Evolutionary conservation across 139 green algal species (phyloP), one percentile per base, ranked within the genome.

Genomic region (Ulvella scutata): DNA sequence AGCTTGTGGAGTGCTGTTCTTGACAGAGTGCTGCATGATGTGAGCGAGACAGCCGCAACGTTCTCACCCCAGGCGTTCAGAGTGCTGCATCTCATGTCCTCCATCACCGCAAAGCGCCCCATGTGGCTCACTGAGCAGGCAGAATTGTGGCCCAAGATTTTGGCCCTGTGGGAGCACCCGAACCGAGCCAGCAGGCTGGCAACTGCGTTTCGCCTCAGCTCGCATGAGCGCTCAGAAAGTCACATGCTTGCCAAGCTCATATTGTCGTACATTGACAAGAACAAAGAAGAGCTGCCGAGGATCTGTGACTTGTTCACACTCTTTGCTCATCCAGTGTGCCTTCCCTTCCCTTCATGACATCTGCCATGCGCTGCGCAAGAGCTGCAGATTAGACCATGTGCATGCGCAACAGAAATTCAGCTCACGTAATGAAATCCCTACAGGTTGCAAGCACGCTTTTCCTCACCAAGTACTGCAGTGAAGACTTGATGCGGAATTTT

Each of bases 271-370:
- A 76, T 96, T 3, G 20, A 36, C 10, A 23, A 73, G 28, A 76
- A 94, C 78, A 84, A 84, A 34, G 37, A 80, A 3, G 79, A 91
- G 38, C 81, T 93, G n/a, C 72, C 74, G 20, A 61, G 84, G 3
- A 87, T 98, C 26, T 92, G 97, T 29, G 87, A 95, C 51, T 78
- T 98, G 62, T 84, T 98, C 43, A 67, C 67, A 4, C 79, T 92
- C 3, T 87, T 93, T 61, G 81, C n/a, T 23, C 51, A 67, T 23
- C 51, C n/a, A 26, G 51, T 67, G 51, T 26, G 31, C 4, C 20
- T 29, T 26, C 20, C 31, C n/a, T n/a, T n/a, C n/a, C n/a, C n/a
- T n/a, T n/a, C n/a, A n/a, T n/a, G n/a, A n/a, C n/a, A n/a, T n/a
- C n/a, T n/a, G n/a, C n/a, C n/a, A n/a, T n/a, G n/a, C n/a, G n/a